Conservation (phyloP, 1,284 basidiomycete species). For the Moesziomyces sp. region DNA sequence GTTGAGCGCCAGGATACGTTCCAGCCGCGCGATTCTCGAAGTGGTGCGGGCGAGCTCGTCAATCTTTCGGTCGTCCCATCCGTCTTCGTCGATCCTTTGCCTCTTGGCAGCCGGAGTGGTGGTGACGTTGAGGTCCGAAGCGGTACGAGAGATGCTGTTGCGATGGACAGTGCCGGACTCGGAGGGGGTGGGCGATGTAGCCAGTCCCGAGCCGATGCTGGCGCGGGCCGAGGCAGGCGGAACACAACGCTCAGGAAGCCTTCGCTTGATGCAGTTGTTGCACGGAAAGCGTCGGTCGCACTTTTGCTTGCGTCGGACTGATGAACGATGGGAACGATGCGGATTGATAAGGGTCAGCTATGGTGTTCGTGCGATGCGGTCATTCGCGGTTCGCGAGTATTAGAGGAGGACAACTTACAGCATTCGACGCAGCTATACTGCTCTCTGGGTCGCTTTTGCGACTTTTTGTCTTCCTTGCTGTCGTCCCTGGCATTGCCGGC, state of each 20-base stretch:
- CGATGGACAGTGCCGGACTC: conserved; percentile 23
- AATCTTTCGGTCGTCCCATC: conserved; percentile 45
- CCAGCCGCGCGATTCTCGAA: conserved; percentile 34
- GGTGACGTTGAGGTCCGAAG: conserved; percentile 24
- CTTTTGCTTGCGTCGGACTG: conserved; percentile 54
- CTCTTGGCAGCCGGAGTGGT: conserved; percentile 16
- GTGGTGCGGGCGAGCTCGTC: conserved; percentile 44
- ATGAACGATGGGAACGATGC: no score
- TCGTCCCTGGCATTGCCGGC: conserved; percentile 10
- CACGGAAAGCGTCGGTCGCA: conserved; percentile 53
- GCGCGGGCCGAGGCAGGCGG: conserved; percentile 37
- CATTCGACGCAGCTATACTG: conserved; percentile 54
- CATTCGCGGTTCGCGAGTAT: background rate
- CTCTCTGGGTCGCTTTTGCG: conserved; percentile 39
- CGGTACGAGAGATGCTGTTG: conserved; percentile 24
- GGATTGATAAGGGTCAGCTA: background rate
- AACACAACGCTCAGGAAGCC: conserved; percentile 45
- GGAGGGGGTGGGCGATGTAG: conserved; percentile 22
- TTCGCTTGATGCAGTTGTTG: conserved; percentile 54
- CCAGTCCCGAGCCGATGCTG: background rate
- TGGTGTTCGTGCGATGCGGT: background rate
- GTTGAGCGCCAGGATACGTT: conserved; percentile 39
- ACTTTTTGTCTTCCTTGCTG: conserved; percentile 29
- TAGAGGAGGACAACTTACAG: conserved; percentile 20
- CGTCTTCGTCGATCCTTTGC: conserved; percentile 20